A percentile compares a stretch with the other conserved stretches of the same genome.
Evolutionary conservation across 441 rosid species (phyloP).

Genomic region (Erysimum cheiri): DNA sequence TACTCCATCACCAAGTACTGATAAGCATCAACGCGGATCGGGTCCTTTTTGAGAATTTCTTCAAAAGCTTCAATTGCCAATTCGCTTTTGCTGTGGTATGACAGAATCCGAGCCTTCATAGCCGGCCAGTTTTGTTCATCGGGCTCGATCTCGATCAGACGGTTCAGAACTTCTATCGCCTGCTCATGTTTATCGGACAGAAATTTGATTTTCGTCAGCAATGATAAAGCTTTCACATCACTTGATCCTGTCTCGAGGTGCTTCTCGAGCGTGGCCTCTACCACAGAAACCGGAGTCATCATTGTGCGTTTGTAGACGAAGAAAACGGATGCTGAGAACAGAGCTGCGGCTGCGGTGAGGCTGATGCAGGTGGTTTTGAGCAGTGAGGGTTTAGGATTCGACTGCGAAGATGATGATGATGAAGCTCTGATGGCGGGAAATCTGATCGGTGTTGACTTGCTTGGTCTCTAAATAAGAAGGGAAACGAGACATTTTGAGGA

Average conservation of each 20-base stretch:
- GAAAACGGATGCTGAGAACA: slow-evolving; percentile 56
- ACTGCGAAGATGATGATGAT: slow-evolving; percentile 28
- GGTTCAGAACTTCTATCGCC: slow-evolving; percentile 58
- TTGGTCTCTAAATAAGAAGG: slow-evolving; percentile 37
- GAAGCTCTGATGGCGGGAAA: slow-evolving; percentile 34
- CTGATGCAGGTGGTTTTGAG: slow-evolving; percentile 58
- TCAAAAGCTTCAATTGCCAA: slow-evolving; percentile 62
- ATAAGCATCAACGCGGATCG: slow-evolving; percentile 71
- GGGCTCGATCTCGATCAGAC: slow-evolving; percentile 74
- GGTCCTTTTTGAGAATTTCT: slow-evolving; percentile 62
- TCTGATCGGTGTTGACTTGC: slow-evolving; percentile 32
- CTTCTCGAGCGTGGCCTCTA: slow-evolving; percentile 57
- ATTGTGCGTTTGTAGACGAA: slow-evolving; percentile 46
- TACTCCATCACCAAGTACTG: slow-evolving; percentile 76
- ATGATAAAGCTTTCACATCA: slow-evolving; percentile 58
- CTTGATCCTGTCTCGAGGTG: slow-evolving; percentile 47
- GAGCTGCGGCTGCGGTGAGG: slow-evolving; percentile 59
- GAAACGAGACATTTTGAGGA: slow-evolving; percentile 30
- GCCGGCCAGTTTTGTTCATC: slow-evolving; percentile 65
- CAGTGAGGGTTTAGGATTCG: slow-evolving; percentile 38
- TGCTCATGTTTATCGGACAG: slow-evolving; percentile 53
- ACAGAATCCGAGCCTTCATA: slow-evolving; percentile 64
- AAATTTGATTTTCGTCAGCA: slow-evolving; percentile 64
- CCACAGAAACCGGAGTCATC: slow-evolving; percentile 46
- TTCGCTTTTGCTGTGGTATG: slow-evolving; percentile 56